A percentile compares a stretch with the other conserved stretches of the same genome.
phyloP scores from a whole-genome alignment of 768 basidiomycete species.

The Amanita rimosa region DNA sequence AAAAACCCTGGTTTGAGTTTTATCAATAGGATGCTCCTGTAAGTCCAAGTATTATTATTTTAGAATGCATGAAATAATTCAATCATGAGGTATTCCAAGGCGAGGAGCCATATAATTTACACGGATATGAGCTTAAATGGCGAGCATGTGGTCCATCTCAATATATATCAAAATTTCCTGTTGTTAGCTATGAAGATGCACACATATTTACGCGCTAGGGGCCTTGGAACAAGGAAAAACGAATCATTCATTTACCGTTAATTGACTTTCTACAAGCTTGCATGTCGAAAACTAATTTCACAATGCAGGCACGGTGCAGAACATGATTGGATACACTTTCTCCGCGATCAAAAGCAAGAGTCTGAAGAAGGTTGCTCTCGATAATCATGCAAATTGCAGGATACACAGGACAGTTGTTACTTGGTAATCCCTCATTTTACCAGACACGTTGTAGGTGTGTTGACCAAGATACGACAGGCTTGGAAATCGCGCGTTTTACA shows the following conservation, averaged over 20 bases:
- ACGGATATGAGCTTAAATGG: conserved; percentile 65
- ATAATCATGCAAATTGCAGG: conserved; percentile 25
- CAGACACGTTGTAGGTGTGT: neutral
- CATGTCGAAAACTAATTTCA: neutral
- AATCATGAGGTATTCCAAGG: conserved; percentile 47
- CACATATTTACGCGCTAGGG: conserved; percentile 62
- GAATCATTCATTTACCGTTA: conserved; percentile 44
- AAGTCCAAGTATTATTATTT: conserved; percentile 13
- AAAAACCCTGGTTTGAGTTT: conserved; percentile 58
- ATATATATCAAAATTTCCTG: conserved; percentile 81
- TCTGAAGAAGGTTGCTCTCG: conserved; percentile 25
- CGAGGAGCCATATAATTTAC: conserved; percentile 72
- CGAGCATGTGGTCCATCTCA: conserved; percentile 49
- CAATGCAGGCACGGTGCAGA: conserved; percentile 47
- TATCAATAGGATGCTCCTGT: conserved; percentile 67
- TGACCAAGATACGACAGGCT: conserved; percentile 39
- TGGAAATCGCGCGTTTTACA: conserved; percentile 68
- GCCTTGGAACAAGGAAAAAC: conserved; percentile 29
- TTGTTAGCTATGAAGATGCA: conserved; percentile 82
- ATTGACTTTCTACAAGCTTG: conserved; percentile 9
- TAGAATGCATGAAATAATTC: neutral
- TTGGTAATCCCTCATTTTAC: conserved; percentile 36
- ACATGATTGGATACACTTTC: conserved; percentile 47
- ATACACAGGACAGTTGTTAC: conserved; percentile 39
- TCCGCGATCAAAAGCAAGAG: conserved; percentile 38